Base-by-base conservation (phyloP, 2,329 filamentous ascomycete species). In the Ophiostoma australiae region DNA sequence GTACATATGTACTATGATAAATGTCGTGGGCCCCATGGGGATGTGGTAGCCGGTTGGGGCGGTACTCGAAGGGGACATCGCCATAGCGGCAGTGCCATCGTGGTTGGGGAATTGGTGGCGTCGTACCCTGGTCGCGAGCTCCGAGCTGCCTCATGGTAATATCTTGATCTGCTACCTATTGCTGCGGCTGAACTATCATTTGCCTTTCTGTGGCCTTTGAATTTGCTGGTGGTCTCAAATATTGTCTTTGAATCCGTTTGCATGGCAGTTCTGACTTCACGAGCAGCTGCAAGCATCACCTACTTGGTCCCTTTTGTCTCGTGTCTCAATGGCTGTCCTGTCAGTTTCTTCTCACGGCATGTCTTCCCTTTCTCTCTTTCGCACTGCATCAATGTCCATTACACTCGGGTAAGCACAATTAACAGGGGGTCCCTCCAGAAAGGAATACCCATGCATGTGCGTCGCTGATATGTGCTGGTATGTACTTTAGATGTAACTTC, bases 361-460 rank as follows among this genome's bases (percentile, higher is more conserved):
- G 27, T 31, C 31, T 41, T 8, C 20, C 35, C 23, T 20, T 66
- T 37, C 20, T 20, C 13, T 11, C 33, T 37, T 35, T 37, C 31
- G 6, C 27, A 10, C 31, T 65, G 44, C 44, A 20, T n/a, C 15
- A 35, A 35, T n/a, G 17, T n/a, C n/a, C 13, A 31, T 17, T 15
- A 31, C 11, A 33, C 27, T 63, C 17, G 44, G 44, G 44, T 58
- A 17, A 58, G 23, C 20, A 37, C 13, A 39, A n/a, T 37, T 5
- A 35, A 33, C 27, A 65, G 15, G 27, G 31, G n/a, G 4, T 13
- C 17, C 20, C 4, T 27, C 3, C n/a, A 23, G 7, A 11, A 27
- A 27, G 52, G 23, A 58, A 58, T 58, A 58, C 52, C 52, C 52
- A 27, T 58, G 52, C 52, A 58, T 27, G 52, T n/a, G 27, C n/a